Percentiles rank a stretch among this genome's conserved stretches.
Conservation (phyloP, 1,139 yeast genomes). For the Barnettozyma hawaiiensis region DNA sequence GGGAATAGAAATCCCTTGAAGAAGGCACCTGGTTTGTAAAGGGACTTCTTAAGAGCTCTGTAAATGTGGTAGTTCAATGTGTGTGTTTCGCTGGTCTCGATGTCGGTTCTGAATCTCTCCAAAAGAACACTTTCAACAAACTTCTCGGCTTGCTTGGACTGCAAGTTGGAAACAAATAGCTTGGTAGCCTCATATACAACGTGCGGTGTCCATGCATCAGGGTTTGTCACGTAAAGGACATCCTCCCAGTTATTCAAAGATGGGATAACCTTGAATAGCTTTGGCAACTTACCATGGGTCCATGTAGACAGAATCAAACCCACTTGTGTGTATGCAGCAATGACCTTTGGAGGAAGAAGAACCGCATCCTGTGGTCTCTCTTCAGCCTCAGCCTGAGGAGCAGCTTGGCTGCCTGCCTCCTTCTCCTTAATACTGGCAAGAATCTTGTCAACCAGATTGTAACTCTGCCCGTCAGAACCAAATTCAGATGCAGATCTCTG, state of each 20-base stretch:
- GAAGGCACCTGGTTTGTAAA: slow-evolving; percentile 96
- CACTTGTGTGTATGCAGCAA: slow-evolving; percentile 87
- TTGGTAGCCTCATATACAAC: slow-evolving; percentile 94
- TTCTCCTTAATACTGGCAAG: slow-evolving; percentile 82
- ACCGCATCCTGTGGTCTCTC: slow-evolving; percentile 44
- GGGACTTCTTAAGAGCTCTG: slow-evolving; percentile 83
- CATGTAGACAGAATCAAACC: slow-evolving; percentile 87
- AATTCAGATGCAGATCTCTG: slow-evolving; percentile 32
- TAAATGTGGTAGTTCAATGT: slow-evolving; percentile 84
- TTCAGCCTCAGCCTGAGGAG: slow-evolving; percentile 25
- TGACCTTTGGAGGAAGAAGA: slow-evolving; percentile 88
- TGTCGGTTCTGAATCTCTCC: slow-evolving; percentile 78
- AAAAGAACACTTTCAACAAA: slow-evolving; percentile 71
- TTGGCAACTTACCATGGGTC: slow-evolving; percentile 93
- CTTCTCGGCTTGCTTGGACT: slow-evolving; percentile 82
- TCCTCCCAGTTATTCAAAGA: slow-evolving; percentile 94
- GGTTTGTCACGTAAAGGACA: slow-evolving; percentile 85
- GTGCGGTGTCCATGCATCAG: slow-evolving; percentile 94
- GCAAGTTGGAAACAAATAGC: slow-evolving; percentile 83
- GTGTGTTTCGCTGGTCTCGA: slow-evolving; percentile 63
- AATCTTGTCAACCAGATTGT: slow-evolving; percentile 85
- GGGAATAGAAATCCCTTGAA: slow-evolving; percentile 95
- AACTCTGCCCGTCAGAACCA: slow-evolving; percentile 38
- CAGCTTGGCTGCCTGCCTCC: slow-evolving; percentile 34
- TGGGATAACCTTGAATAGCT: slow-evolving; percentile 91